Evolutionary conservation across 495 filamentous ascomycete genomes (phyloP).

Genomic region (Podospora pseudocomata): DNA sequence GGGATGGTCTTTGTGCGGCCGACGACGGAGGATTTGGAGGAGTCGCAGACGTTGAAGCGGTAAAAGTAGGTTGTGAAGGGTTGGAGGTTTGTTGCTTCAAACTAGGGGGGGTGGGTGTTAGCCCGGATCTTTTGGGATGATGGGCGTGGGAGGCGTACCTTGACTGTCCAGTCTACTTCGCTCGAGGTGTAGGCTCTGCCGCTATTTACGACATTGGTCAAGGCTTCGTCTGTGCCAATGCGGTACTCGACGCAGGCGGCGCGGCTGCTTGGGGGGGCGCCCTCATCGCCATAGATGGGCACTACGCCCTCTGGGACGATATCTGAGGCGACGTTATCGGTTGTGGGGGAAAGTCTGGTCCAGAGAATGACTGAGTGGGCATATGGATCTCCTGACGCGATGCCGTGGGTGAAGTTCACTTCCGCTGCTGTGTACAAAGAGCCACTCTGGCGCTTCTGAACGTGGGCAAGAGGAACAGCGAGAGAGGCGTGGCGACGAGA

Average conservation of each 20-base stretch:
- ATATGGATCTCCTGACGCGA: conserved; percentile 69
- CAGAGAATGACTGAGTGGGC: conserved; percentile 61
- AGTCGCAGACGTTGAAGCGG: conserved; percentile 53
- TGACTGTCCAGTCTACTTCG: conserved; percentile 68
- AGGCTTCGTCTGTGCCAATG: conserved; percentile 39
- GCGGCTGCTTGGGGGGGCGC: conserved; percentile 37
- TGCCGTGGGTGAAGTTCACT: conserved; percentile 63
- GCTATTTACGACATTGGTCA: conserved; percentile 21
- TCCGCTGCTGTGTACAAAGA: conserved; percentile 20
- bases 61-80: conserved; percentile 62
- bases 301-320: conserved; percentile 51
- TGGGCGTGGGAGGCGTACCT: conserved; percentile 35
- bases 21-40: conserved; percentile 42
- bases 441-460: conserved; percentile 14
- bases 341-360: conserved; percentile 59
- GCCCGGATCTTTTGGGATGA: background rate
- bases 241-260: conserved; percentile 58
- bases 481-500: conserved; percentile 18
- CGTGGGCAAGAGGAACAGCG: conserved; percentile 15
- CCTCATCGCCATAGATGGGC: conserved; percentile 52
- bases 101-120: conserved; percentile 28
- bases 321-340: conserved; percentile 53
- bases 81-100: conserved; percentile 56
- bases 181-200: conserved; percentile 57
- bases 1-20: conserved; percentile 57